These are phyloP conservation scores for Zoysia pacifica DNA, from an alignment of 176 grass and related monocot genomes.

Conservation along the genomic window DNA sequence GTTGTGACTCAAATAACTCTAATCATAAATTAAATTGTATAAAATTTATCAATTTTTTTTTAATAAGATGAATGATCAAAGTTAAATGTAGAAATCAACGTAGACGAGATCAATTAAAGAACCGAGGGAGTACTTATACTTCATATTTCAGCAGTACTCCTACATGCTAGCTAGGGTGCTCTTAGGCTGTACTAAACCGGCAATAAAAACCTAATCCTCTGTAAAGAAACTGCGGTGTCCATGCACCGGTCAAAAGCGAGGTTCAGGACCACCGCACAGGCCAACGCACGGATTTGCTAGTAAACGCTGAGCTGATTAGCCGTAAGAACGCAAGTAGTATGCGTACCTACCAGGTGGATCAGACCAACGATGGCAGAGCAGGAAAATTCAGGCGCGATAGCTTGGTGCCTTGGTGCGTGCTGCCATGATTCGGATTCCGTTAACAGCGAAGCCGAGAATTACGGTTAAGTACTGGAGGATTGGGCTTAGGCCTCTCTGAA, in stretches of 20 bases:
- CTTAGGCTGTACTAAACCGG: slow-evolving; percentile 26
- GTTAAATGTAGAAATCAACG: no score
- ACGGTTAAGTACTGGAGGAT: neutral
- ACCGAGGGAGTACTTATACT: no score
- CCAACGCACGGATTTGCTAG: slow-evolving; percentile 23
- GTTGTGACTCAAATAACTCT: no score
- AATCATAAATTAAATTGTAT: no score
- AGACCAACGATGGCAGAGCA: neutral
- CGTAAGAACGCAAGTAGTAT: neutral
- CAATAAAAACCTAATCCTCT: slow-evolving; percentile 22
- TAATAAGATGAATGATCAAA: no score
- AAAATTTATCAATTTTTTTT: no score
- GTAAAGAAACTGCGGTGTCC: neutral
- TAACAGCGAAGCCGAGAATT: neutral
- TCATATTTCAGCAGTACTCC: neutral
- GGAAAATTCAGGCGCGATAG: slow-evolving; percentile 10
- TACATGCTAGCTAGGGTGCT: slow-evolving; percentile 31
- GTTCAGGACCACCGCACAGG: slow-evolving; percentile 25
- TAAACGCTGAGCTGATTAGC: neutral
- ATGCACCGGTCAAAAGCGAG: neutral
- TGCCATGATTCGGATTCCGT: neutral
- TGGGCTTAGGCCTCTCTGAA: neutral
- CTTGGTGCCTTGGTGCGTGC: neutral
- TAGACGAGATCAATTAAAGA: no score
- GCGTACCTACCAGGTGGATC: neutral